These are phyloP conservation scores for Colletotrichum lentis DNA, from an alignment of 2,329 filamentous ascomycete species.

Conservation along the genomic window DNA sequence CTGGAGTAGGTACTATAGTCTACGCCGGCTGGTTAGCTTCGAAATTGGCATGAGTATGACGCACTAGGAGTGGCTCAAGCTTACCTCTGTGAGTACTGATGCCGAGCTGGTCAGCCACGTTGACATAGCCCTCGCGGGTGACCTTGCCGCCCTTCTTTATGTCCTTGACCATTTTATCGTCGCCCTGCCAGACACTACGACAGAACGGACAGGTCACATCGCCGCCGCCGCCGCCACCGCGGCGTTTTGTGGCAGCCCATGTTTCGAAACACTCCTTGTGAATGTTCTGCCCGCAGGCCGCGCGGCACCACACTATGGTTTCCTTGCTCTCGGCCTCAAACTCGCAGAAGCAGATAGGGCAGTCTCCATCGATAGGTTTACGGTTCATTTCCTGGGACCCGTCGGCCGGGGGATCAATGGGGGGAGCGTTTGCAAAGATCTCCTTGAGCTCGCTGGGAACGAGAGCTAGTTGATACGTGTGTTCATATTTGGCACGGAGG, in stretches of 20 bases:
- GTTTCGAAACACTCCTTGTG: slow-evolving; percentile 63
- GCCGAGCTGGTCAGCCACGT: slow-evolving; percentile 68
- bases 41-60: not conserved
- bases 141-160: slow-evolving; percentile 53
- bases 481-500: slow-evolving; percentile 62
- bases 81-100: slow-evolving; percentile 61
- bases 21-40: not conserved
- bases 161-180: slow-evolving; percentile 53
- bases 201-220: slow-evolving; percentile 69
- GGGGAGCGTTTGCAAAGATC: slow-evolving; percentile 64
- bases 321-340: slow-evolving; percentile 50
- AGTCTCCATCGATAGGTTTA: slow-evolving; percentile 62
- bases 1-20: slow-evolving; percentile 32
- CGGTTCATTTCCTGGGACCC: slow-evolving; percentile 52
- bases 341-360: slow-evolving; percentile 65
- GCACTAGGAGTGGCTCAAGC: slow-evolving; percentile 31
- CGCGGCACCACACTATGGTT: slow-evolving; percentile 59
- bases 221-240: slow-evolving; percentile 41
- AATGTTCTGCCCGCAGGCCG: slow-evolving; percentile 64
- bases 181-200: slow-evolving; percentile 63
- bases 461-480: slow-evolving; percentile 70
- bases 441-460: slow-evolving; percentile 65
- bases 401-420: slow-evolving; percentile 51
- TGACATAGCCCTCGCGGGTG: slow-evolving; percentile 66
- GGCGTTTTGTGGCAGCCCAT: slow-evolving; percentile 60